Evolutionary conservation across 768 basidiomycete genomes (phyloP), one percentile per base, ranked within the genome.

Genomic region (Pisolithus marmoratus): DNA sequence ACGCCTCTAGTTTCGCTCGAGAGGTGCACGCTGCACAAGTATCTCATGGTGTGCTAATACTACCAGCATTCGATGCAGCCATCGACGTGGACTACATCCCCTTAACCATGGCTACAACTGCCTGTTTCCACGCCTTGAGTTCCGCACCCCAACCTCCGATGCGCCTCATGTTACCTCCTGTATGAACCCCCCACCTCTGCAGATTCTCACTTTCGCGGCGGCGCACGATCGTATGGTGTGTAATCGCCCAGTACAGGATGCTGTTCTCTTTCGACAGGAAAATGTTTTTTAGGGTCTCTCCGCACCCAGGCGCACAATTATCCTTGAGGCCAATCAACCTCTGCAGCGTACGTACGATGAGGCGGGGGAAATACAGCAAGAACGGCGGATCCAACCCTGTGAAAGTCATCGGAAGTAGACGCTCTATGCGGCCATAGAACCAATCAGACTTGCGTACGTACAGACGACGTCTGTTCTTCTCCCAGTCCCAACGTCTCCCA

Each of bases 371-470:
- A 64, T 84, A 85, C 3, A 82, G 67, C 6, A 71, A 9, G 23
- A 84, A 67, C 22, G 82, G 83, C 2, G 82, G 81, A 55, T 84
- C 82, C 11, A 84, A 68, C 84, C 83, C 82, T 84, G 50, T 41
- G 19, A 19, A 22, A 47, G 34, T 11, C 29, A 34, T 34, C 14
- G 34, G 19, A 37, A 29, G 3, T 38, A 9, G 51, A 14, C 44
- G 31, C n/a, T 48, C 20, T 15, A 41, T 45, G 27, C 31, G 24
- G 38, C 27, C 46, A 17, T 1, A 20, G 34, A 43, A 8, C 29
- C 37, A 23, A 29, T 27, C 22, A 46, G 15, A 14, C 23, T 4
- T 49, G 8, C 20, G 20, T 11, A 63, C 72, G 48, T 51, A 80
- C 79, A 81, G 17, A 81, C 70, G 8, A 75, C 53, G 56, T 81